A percentile compares a stretch with the other conserved stretches of the same genome.
Conservation (phyloP, 768 basidiomycete species). For the Harrya chromipes region DNA sequence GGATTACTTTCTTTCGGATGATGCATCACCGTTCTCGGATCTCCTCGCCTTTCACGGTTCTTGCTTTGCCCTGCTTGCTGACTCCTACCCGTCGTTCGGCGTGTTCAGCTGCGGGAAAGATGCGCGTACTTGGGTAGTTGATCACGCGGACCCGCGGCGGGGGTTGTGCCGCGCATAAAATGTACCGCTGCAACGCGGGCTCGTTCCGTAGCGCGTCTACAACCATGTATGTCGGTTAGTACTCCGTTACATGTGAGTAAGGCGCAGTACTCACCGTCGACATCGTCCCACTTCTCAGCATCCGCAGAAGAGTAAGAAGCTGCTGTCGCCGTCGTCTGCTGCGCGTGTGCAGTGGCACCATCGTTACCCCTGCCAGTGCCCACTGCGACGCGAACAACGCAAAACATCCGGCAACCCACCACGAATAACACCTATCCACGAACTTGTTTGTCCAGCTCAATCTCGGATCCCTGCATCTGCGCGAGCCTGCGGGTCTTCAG, state of each 20-base stretch:
- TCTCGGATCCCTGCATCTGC: slow-evolving; percentile 78
- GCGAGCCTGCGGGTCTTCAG: slow-evolving; percentile 78
- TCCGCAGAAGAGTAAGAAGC: slow-evolving; percentile 30
- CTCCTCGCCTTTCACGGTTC: too few relatives aligned
- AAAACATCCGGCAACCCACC: slow-evolving; percentile 97
- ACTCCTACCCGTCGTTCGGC: too few relatives aligned
- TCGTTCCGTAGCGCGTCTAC: slow-evolving; percentile 53
- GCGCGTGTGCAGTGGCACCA: too few relatives aligned
- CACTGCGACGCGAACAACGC: slow-evolving; percentile 65
- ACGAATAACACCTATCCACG: slow-evolving; percentile 99
- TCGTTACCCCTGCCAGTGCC: slow-evolving; percentile 25
- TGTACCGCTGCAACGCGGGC: slow-evolving; percentile 64
- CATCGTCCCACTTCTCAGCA: slow-evolving; percentile 63
- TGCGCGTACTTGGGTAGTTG: too few relatives aligned
- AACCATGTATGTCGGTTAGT: neutral
- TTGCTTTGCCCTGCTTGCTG: too few relatives aligned
- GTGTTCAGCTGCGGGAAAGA: too few relatives aligned
- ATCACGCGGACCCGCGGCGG: too few relatives aligned
- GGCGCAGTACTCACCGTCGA: slow-evolving; percentile 48
- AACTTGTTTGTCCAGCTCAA: slow-evolving; percentile 92
- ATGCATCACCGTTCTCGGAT: too few relatives aligned
- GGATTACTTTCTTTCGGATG: too few relatives aligned
- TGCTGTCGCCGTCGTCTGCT: slow-evolving; percentile 17
- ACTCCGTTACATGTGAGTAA: neutral
- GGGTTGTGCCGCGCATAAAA: too few relatives aligned